Evolutionary conservation across 2,329 filamentous ascomycete genomes (phyloP).

Genomic region (Metarhizium guizhouense): DNA sequence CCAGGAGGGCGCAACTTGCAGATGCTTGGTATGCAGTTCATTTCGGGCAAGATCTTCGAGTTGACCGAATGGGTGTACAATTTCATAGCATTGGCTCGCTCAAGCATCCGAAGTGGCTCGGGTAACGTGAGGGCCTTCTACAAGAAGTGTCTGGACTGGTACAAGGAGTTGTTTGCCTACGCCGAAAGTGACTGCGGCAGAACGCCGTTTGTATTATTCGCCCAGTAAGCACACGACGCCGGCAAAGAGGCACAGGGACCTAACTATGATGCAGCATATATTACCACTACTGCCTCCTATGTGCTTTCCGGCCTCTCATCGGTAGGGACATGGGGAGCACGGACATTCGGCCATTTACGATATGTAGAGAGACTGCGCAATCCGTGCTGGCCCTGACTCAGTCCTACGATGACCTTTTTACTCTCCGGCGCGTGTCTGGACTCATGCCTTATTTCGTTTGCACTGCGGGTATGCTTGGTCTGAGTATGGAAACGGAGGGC

Average conservation of each 20-base stretch:
- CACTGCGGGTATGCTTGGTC: constrained; percentile 6
- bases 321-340: not conserved
- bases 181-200: not conserved
- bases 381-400: constrained; percentile 7
- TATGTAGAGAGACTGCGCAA: constrained; percentile 7
- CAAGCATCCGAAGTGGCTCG: not conserved
- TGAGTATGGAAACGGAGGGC: not conserved
- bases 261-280: constrained; percentile 8
- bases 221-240: constrained; percentile 7
- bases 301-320: constrained; percentile 8
- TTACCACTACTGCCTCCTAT: constrained; percentile 11
- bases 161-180: constrained; percentile 8
- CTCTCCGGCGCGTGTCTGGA: constrained; percentile 9
- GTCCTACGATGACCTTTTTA: constrained; percentile 13
- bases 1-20: too few species aligned
- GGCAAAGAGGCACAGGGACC: not conserved
- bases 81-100: not conserved
- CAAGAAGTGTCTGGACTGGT: constrained; percentile 11
- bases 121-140: constrained; percentile 4
- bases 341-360: constrained; percentile 5
- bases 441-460: constrained; percentile 10
- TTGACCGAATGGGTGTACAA: too few species aligned
- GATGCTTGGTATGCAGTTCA: too few species aligned
- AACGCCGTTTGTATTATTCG: constrained; percentile 10
- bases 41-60: too few species aligned